Conservation (phyloP, 2,329 filamentous ascomycete species). For the Fusarium brevicatenulatum region DNA sequence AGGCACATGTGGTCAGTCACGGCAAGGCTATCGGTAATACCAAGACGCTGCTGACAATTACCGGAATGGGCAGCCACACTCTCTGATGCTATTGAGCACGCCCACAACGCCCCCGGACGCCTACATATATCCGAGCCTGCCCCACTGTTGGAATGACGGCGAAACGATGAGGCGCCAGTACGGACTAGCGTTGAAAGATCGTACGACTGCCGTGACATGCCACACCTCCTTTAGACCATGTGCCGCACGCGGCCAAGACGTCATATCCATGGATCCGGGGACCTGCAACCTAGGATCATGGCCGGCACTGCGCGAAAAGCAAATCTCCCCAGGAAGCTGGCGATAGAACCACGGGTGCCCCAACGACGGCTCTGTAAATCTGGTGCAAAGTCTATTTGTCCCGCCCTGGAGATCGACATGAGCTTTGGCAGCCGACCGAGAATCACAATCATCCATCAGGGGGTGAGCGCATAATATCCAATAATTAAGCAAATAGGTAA, state of each 20-base stretch:
- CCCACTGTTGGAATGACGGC: conserved; percentile 37
- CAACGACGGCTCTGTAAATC: conserved; percentile 29
- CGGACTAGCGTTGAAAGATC: conserved; percentile 42
- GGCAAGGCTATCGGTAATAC: conserved; percentile 25
- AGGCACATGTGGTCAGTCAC: background rate
- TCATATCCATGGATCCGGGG: conserved; percentile 43
- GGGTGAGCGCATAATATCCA: conserved; percentile 31
- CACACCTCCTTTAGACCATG: conserved; percentile 40
- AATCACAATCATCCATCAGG: conserved; percentile 16
- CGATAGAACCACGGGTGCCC: conserved; percentile 17
- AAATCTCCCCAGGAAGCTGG: conserved; percentile 36
- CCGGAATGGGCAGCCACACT: conserved; percentile 7
- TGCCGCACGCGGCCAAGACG: conserved; percentile 44
- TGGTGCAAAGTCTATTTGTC: conserved; percentile 40
- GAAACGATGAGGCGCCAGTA: conserved; percentile 36
- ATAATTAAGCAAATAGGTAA: background rate
- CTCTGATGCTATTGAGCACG: conserved; percentile 11
- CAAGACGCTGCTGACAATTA: conserved; percentile 6
- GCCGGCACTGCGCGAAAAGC: conserved; percentile 45
- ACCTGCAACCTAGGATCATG: conserved; percentile 37
- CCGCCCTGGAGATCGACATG: conserved; percentile 39
- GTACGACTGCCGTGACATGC: conserved; percentile 44
- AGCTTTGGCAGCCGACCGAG: conserved; percentile 31
- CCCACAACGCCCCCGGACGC: conserved; percentile 2
- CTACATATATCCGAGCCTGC: conserved; percentile 24